Base-by-base conservation (phyloP, 2,329 filamentous ascomycete species). In the Eutypa lata region DNA sequence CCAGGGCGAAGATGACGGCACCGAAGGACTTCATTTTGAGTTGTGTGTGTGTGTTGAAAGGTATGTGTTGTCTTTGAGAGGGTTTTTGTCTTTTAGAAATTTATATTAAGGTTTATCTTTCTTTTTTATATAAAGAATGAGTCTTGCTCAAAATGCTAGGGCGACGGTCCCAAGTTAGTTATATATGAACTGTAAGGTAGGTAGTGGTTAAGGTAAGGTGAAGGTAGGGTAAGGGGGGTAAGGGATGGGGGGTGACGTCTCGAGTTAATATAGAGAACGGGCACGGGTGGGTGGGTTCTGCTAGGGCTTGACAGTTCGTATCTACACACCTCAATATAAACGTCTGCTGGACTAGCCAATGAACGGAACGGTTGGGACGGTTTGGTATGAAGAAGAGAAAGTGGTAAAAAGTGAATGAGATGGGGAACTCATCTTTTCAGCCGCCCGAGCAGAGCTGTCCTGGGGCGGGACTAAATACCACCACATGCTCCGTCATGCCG, bases 21-120 rank as follows among this genome's bases (percentile, higher is more conserved):
- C 51, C 44, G 48, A 58, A 51, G 50, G 16, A 47, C 58, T 60
- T 60, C 58, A 60, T 60, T 28, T 44, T 45, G 42, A 45, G 21
- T 28, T 38, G 6, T 14, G n/a, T 16, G 6, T 38, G 5, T 38
- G 35, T 16, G 4, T 16, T 6, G 35, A 38, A 38, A 38, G 35
- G 35, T 38, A 16, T 38, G 35, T 31, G 26, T 31, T 31, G 26
- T 31, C 26, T 31, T 31, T n/a, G n/a, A n/a, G 26, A 31, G 26
- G n/a, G n/a, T n/a, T n/a, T n/a, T 31, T 31, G 26, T 31, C 26
- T 31, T 31, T 5, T 31, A 31, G 26, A 31, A 5, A 16, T 38
- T 38, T 38, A 16, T 38, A 16, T 38, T 38, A 16, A 16, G 35
- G 35, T 38, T 38, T 16, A 7, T 38, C n/a, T 16, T 16, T 4